Evolutionary conservation across 2,329 filamentous ascomycete species (phyloP).

Genomic region (Stachybotrys chlorohalonatus): DNA sequence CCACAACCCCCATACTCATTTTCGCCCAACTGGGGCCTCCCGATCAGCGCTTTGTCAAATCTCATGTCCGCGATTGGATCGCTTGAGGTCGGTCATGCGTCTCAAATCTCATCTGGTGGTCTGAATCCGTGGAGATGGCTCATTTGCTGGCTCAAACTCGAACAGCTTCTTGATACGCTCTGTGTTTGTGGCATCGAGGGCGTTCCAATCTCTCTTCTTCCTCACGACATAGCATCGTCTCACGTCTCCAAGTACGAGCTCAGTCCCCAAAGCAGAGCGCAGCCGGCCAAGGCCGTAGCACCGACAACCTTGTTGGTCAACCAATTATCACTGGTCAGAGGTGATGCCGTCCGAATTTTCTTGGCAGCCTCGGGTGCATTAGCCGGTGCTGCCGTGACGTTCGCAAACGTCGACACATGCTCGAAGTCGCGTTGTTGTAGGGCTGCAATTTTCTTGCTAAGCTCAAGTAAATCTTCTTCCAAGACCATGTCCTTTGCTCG

Average conservation of each 20-base stretch:
- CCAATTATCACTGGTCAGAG: slow-evolving; percentile 57
- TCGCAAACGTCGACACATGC: slow-evolving; percentile 23
- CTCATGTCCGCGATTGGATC: too few relatives aligned
- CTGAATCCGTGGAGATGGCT: too few relatives aligned
- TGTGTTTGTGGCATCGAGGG: too few relatives aligned
- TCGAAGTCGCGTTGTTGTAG: slow-evolving; percentile 40
- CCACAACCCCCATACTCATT: too few relatives aligned
- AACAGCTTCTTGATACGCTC: too few relatives aligned
- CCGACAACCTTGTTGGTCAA: slow-evolving; percentile 57
- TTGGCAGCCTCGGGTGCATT: slow-evolving; percentile 16
- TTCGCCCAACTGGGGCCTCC: too few relatives aligned
- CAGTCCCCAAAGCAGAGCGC: slow-evolving; percentile 48
- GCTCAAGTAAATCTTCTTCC: slow-evolving; percentile 67
- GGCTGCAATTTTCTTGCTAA: slow-evolving; percentile 58
- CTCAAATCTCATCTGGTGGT: too few relatives aligned
- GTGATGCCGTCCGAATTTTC: slow-evolving; percentile 36
- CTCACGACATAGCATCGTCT: not conserved
- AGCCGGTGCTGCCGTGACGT: slow-evolving; percentile 15
- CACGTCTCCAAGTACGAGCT: slow-evolving; percentile 40
- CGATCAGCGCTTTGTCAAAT: too few relatives aligned
- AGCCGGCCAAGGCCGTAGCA: slow-evolving; percentile 53
- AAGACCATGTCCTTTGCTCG: slow-evolving; percentile 46
- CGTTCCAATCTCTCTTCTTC: too few relatives aligned
- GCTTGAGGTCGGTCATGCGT: too few relatives aligned
- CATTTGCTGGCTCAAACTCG: too few relatives aligned